phyloP scores from a whole-genome alignment of 2,329 filamentous ascomycete genomes.

The Fusarium oligoseptatum region DNA sequence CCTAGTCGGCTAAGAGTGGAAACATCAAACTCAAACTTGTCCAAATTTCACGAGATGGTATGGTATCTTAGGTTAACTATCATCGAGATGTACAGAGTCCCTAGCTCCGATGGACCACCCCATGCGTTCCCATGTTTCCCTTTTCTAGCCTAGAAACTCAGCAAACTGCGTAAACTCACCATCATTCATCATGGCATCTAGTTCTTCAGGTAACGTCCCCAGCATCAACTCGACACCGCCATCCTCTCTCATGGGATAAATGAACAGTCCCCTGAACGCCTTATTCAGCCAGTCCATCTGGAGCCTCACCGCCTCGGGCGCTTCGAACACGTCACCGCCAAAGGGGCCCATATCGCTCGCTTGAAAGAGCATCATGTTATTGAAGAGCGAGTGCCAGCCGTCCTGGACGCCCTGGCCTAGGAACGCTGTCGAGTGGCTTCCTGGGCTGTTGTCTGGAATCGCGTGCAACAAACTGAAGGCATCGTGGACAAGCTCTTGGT shows the following conservation, averaged over 20 bases:
- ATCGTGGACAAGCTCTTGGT: constrained; percentile 46
- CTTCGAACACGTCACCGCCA: constrained; percentile 46
- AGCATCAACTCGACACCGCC: constrained; percentile 48
- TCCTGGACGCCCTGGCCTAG: constrained; percentile 23
- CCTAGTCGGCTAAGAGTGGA: no score
- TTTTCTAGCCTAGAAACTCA: constrained; percentile 19
- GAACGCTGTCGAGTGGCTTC: constrained; percentile 44
- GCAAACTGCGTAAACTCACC: constrained; percentile 47
- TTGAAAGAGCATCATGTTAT: constrained; percentile 49
- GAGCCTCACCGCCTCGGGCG: constrained; percentile 46
- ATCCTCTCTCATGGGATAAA: constrained; percentile 48
- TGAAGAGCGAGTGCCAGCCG: constrained; percentile 47
- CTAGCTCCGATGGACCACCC: background rate
- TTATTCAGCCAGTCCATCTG: constrained; percentile 45
- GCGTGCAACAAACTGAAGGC: constrained; percentile 46
- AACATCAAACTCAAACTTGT: no score
- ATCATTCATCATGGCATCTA: constrained; percentile 45
- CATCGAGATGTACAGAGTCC: background rate
- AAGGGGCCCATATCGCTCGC: constrained; percentile 44
- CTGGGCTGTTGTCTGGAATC: constrained; percentile 44
- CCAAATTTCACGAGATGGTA: no score
- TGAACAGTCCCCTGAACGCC: constrained; percentile 44
- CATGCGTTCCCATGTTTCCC: background rate
- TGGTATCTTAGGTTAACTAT: background rate
- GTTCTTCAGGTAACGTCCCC: constrained; percentile 47